phyloP scores from a whole-genome alignment of 2,329 filamentous ascomycete species.

The Fusarium secorum region DNA sequence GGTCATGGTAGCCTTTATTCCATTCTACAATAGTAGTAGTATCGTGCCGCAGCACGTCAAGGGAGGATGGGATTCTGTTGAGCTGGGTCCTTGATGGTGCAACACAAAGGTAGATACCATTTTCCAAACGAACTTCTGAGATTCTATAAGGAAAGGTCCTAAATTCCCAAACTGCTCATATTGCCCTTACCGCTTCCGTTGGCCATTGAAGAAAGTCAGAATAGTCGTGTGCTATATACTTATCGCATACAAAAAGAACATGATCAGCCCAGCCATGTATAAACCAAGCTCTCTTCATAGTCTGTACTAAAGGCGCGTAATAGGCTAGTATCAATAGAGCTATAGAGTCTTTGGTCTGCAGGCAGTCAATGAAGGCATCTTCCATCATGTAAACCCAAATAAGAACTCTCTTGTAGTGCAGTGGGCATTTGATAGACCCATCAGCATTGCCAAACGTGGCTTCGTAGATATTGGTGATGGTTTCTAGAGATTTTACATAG shows the following conservation, averaged over 20 bases:
- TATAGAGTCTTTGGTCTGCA: neutral
- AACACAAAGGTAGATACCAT: neutral
- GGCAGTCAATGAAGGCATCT: neutral
- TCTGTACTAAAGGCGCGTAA: neutral
- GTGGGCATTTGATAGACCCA: neutral
- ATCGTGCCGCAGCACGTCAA: neutral
- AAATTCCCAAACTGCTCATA: neutral
- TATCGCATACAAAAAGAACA: neutral
- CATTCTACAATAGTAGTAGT: neutral
- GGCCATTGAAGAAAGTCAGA: neutral
- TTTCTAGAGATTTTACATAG: neutral
- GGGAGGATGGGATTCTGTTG: neutral
- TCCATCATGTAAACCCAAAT: neutral
- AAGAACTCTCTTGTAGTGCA: neutral
- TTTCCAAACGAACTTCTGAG: neutral
- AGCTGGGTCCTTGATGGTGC: neutral
- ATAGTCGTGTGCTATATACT: neutral
- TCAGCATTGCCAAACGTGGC: neutral
- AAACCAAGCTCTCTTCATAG: neutral
- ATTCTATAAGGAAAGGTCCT: accelerated
- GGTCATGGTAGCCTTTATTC: neutral
- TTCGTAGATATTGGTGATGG: neutral
- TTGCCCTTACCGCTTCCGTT: neutral
- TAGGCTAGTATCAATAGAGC: neutral
- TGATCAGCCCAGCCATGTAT: neutral